Evolutionary conservation across 1,284 basidiomycete species (phyloP).

Genomic region (Melanopsichium pennsylvanicum): DNA sequence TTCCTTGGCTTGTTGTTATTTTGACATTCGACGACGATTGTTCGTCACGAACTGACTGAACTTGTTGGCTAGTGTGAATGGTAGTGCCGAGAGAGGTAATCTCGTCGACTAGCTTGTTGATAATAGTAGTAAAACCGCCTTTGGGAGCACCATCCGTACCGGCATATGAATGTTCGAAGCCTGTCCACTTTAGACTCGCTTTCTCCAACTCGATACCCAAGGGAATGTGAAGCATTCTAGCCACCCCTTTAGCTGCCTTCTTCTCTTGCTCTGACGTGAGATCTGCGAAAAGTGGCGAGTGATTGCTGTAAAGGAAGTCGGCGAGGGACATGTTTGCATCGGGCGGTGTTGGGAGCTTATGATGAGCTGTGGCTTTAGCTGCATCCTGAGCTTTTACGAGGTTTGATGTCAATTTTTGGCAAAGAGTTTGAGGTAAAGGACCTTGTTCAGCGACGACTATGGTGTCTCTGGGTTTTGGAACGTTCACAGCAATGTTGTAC

Average conservation of each 20-base stretch:
- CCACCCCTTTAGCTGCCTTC: conserved; percentile 63
- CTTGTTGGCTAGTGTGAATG: conserved; percentile 62
- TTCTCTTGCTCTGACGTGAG: conserved; percentile 73
- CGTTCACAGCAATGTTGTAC: conserved; percentile 61
- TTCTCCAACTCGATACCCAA: conserved; percentile 67
- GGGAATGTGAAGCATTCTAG: conserved; percentile 68
- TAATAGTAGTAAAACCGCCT: conserved; percentile 67
- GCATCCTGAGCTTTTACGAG: conserved; percentile 42
- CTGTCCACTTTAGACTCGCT: conserved; percentile 63
- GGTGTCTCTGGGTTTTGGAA: conserved; percentile 36
- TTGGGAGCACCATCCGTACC: conserved; percentile 69
- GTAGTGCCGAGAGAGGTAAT: conserved; percentile 65
- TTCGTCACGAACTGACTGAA: conserved; percentile 35
- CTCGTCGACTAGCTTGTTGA: conserved; percentile 66
- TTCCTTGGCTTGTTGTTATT: conserved; percentile 36
- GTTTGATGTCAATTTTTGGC: conserved; percentile 39
- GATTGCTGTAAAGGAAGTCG: conserved; percentile 63
- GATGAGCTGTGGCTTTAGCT: conserved; percentile 26
- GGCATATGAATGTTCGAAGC: conserved; percentile 66
- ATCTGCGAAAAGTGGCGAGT: conserved; percentile 54
- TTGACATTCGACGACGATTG: conserved; percentile 28
- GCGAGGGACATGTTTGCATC: conserved; percentile 58
- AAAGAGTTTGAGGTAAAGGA: conserved; percentile 16
- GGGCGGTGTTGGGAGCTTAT: conserved; percentile 46
- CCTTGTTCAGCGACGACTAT: conserved; percentile 48